Evolutionary conservation across 305 asterid species (phyloP).

Genomic region (Fraxinus platypoda): DNA sequence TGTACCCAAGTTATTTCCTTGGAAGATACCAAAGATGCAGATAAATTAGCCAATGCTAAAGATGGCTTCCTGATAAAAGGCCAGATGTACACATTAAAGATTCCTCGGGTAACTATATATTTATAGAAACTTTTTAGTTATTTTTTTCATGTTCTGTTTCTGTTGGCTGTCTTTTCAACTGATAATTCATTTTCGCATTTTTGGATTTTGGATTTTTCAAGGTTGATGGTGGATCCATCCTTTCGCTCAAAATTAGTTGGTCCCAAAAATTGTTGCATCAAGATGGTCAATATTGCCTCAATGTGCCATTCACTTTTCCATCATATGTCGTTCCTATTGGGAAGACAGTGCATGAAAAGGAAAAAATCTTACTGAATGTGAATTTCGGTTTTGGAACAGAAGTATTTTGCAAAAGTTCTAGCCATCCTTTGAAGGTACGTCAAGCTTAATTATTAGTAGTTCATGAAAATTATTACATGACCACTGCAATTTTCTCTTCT

Average conservation of each 20-base stretch:
- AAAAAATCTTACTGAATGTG: slow-evolving; percentile 59
- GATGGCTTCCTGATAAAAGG: slow-evolving; percentile 82
- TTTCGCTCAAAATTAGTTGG: slow-evolving; percentile 72
- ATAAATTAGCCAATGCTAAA: slow-evolving; percentile 46
- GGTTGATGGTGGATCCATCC: slow-evolving; percentile 73
- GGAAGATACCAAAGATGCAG: slow-evolving; percentile 42
- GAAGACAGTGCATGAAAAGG: slow-evolving; percentile 39
- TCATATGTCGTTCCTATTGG: slow-evolving; percentile 52
- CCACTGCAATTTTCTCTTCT: neutral
- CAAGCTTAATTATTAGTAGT: slow-evolving; percentile 5
- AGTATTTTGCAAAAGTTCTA: slow-evolving; percentile 46
- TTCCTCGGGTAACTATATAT: slow-evolving; percentile 48
- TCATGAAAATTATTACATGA: neutral
- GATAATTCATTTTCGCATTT: slow-evolving; percentile 7
- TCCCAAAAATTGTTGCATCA: slow-evolving; percentile 66
- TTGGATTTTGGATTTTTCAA: slow-evolving; percentile 22
- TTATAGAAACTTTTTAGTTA: neutral
- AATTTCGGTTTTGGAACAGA: slow-evolving; percentile 49
- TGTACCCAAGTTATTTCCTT: slow-evolving; percentile 43
- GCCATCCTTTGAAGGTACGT: slow-evolving; percentile 72
- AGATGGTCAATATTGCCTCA: slow-evolving; percentile 57
- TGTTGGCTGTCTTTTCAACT: slow-evolving; percentile 2
- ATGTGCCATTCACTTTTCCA: slow-evolving; percentile 78
- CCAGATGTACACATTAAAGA: slow-evolving; percentile 62
- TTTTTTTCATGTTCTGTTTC: neutral